Percentiles rank a stretch among this genome's conserved stretches.
Conservation (phyloP, 495 filamentous ascomycete species). For the Paragyromitra xinjiangensis region DNA sequence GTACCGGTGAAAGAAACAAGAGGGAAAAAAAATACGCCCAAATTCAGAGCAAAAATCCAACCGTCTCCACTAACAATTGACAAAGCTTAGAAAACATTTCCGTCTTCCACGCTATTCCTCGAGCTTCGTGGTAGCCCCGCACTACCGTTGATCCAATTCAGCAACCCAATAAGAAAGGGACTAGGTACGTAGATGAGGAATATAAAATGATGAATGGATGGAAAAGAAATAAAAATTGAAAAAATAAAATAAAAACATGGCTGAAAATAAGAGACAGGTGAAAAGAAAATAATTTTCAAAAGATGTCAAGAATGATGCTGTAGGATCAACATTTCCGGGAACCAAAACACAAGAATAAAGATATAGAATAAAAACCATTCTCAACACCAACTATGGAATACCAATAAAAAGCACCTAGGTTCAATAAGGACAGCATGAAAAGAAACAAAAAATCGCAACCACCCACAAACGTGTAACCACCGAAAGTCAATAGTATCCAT, state of each 20-base stretch:
- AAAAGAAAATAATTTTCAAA: slow-evolving; percentile 23
- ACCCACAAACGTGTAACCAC: slow-evolving; percentile 50
- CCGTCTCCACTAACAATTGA: not conserved
- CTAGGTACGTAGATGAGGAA: slow-evolving; percentile 43
- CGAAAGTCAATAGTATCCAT: slow-evolving; percentile 32
- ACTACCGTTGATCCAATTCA: slow-evolving; percentile 37
- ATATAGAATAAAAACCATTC: slow-evolving; percentile 52
- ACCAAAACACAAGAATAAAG: slow-evolving; percentile 49
- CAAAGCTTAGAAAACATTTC: slow-evolving; percentile 8
- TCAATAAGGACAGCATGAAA: slow-evolving; percentile 54
- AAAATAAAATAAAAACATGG: slow-evolving; percentile 29
- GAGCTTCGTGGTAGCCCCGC: slow-evolving; percentile 19
- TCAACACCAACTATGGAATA: slow-evolving; percentile 55
- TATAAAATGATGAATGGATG: slow-evolving; percentile 36
- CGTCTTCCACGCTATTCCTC: slow-evolving; percentile 25
- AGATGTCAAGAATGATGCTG: slow-evolving; percentile 29
- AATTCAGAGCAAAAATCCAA: slow-evolving; percentile 1
- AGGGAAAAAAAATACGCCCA: slow-evolving; percentile 12
- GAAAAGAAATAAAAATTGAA: slow-evolving; percentile 13
- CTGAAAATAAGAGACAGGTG: slow-evolving; percentile 36
- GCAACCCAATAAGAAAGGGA: slow-evolving; percentile 30
- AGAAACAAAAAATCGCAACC: slow-evolving; percentile 49
- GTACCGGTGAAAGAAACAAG: not conserved
- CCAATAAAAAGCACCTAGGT: slow-evolving; percentile 43
- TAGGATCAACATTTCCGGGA: slow-evolving; percentile 30